Conservation (phyloP, 31 red algal genomes). For the Odonthalia washingtoniensis region DNA sequence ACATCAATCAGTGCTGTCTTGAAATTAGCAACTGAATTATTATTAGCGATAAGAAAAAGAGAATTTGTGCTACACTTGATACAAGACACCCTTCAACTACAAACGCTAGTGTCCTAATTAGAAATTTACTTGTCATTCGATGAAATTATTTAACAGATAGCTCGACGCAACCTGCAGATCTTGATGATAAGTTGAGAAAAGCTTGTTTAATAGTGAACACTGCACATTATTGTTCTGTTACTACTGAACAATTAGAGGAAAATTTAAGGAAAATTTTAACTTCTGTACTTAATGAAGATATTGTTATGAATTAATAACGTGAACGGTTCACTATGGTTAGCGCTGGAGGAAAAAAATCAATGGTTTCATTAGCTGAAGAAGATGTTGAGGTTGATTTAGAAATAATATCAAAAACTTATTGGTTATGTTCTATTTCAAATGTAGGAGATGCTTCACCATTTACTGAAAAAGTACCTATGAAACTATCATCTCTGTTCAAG, state of each 20-base stretch:
- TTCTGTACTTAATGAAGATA: constrained; percentile 63
- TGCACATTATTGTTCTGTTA: constrained; percentile 86
- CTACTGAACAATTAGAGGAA: constrained; percentile 81
- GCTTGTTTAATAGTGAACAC: constrained; percentile 76
- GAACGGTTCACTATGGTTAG: constrained; percentile 77
- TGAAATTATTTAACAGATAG: constrained; percentile 63
- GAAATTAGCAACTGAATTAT: constrained; percentile 81
- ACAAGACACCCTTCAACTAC: constrained; percentile 81
- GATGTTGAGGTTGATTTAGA: constrained; percentile 72
- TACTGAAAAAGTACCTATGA: constrained; percentile 55
- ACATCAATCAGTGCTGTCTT: constrained; percentile 74
- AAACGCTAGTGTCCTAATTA: constrained; percentile 75
- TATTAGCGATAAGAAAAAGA: constrained; percentile 87
- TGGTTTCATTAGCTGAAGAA: constrained; percentile 70
- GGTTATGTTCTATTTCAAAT: constrained; percentile 53
- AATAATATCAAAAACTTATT: constrained; percentile 55
- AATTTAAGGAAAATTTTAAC: constrained; percentile 69
- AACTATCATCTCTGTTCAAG: constrained; percentile 51
- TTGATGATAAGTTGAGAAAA: constrained; percentile 37
- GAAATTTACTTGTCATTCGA: constrained; percentile 45
- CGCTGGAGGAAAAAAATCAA: constrained; percentile 67
- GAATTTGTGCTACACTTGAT: constrained; percentile 82
- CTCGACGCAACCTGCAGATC: constrained; percentile 49
- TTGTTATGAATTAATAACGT: constrained; percentile 66
- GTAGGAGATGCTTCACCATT: constrained; percentile 84